phyloP scores from a whole-genome alignment of 352 stramenopile genomes.

The Aphanomyces cochlioides region DNA sequence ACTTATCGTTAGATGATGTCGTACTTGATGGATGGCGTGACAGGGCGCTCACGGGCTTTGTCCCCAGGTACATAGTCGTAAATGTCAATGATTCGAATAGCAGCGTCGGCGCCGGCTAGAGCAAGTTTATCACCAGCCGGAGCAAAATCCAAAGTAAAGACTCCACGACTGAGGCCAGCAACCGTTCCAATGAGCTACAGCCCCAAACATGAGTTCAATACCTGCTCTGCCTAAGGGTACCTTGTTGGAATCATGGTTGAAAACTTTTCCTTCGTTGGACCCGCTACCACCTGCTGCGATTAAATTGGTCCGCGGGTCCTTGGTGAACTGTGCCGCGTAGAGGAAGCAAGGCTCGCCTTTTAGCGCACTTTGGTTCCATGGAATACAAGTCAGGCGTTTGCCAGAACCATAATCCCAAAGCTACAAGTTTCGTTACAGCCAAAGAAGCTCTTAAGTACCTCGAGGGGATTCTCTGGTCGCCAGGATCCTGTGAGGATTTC shows the following conservation, averaged over 20 bases:
- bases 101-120: conserved; percentile 75
- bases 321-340: conserved; percentile 87
- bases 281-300: conserved; percentile 84
- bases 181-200: conserved; percentile 73
- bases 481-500: conserved; percentile 89
- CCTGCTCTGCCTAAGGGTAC: not conserved
- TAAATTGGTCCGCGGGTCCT: conserved; percentile 54
- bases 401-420: conserved; percentile 88
- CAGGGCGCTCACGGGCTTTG: conserved; percentile 61
- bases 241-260: conserved; percentile 75
- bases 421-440: conserved; percentile 14
- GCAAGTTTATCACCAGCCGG: conserved; percentile 74
- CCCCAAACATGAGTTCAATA: not conserved
- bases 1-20: not conserved
- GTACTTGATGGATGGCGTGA: conserved; percentile 68
- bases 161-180: conserved; percentile 67
- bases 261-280: conserved; percentile 89
- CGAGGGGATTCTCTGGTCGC: conserved; percentile 84
- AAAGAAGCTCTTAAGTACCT: conserved; percentile 36
- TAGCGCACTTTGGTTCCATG: conserved; percentile 83
- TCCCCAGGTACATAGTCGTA: conserved; percentile 70
- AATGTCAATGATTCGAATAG: conserved; percentile 88
- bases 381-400: conserved; percentile 65
- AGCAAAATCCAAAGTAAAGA: conserved; percentile 85
- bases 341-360: conserved; percentile 78